phyloP scores from a whole-genome alignment of 495 filamentous ascomycete genomes.

The Annulohypoxylon bovei region DNA sequence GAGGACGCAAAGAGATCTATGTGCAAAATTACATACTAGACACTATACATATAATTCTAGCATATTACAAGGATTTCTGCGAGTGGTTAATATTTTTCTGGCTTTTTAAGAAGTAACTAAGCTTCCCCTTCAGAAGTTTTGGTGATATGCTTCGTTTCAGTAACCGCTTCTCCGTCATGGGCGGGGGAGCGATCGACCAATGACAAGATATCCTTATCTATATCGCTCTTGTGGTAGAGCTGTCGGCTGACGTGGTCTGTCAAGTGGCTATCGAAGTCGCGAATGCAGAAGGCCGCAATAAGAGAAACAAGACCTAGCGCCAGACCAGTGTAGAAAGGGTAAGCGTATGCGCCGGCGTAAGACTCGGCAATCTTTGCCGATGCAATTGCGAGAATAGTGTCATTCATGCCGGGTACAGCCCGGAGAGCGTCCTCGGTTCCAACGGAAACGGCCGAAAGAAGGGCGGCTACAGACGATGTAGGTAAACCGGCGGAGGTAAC shows the following conservation, averaged over 20 bases:
- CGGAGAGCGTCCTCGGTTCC: slow-evolving; percentile 38
- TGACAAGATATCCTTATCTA: slow-evolving; percentile 14
- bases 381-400: slow-evolving; percentile 47
- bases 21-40: not conserved
- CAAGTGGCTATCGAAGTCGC: slow-evolving; percentile 22
- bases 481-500: slow-evolving; percentile 55
- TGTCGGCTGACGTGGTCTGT: slow-evolving; percentile 25
- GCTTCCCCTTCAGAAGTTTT: slow-evolving; percentile 7
- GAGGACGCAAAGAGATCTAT: not conserved
- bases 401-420: slow-evolving; percentile 55
- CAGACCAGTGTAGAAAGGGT: slow-evolving; percentile 15
- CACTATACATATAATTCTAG: slow-evolving; percentile 3
- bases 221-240: slow-evolving; percentile 20
- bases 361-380: slow-evolving; percentile 3
- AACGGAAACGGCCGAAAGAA: slow-evolving; percentile 50
- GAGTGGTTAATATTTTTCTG: not conserved
- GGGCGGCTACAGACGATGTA: slow-evolving; percentile 46
- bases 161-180: not conserved
- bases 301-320: slow-evolving; percentile 9
- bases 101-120: not conserved
- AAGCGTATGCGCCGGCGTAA: slow-evolving; percentile 13
- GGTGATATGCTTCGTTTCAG: not conserved
- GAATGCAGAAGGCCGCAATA: slow-evolving; percentile 9
- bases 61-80: not conserved
- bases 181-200: slow-evolving; percentile 11